Evolutionary conservation across 2,329 filamentous ascomycete species (phyloP).

Genomic region (Pezicula radicicola): DNA sequence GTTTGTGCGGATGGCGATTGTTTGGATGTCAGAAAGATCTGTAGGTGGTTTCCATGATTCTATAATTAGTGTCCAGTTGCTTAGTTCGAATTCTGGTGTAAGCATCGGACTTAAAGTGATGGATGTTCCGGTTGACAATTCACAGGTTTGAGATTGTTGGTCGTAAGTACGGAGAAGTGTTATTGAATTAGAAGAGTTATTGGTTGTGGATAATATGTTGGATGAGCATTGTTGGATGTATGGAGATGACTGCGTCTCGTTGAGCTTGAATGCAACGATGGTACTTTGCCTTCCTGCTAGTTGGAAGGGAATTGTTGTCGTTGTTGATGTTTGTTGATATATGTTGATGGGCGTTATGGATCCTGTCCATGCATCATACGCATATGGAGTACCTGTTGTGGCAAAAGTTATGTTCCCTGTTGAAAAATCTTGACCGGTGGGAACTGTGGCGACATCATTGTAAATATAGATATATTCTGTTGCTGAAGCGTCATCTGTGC

Average conservation of each 20-base stretch:
- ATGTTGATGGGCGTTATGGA: conserved; percentile 26
- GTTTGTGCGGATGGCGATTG: conserved; percentile 23
- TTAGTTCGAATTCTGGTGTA: conserved; percentile 18
- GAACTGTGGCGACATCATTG: conserved; percentile 28
- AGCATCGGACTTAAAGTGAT: conserved; percentile 1
- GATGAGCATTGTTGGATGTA: neutral
- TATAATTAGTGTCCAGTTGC: conserved; percentile 32
- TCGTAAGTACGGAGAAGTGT: neutral
- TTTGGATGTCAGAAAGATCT: conserved; percentile 25
- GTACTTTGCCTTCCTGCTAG: conserved; percentile 37
- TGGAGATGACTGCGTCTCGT: neutral
- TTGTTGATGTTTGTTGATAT: conserved; percentile 27
- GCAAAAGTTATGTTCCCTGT: conserved; percentile 27
- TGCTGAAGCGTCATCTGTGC: conserved; percentile 22
- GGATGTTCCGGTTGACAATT: neutral
- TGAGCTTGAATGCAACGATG: conserved; percentile 32
- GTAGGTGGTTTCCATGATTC: conserved; percentile 36
- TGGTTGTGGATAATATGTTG: neutral
- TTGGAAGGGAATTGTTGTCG: conserved; percentile 30
- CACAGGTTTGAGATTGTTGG: neutral
- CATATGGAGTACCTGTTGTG: conserved; percentile 30
- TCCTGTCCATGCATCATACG: conserved; percentile 41
- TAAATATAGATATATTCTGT: conserved; percentile 38
- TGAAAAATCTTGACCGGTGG: neutral
- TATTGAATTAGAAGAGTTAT: neutral